Evolutionary conservation across 1,139 yeast species (phyloP), one percentile per base, ranked within the genome.

Genomic region (Candida sojae): DNA sequence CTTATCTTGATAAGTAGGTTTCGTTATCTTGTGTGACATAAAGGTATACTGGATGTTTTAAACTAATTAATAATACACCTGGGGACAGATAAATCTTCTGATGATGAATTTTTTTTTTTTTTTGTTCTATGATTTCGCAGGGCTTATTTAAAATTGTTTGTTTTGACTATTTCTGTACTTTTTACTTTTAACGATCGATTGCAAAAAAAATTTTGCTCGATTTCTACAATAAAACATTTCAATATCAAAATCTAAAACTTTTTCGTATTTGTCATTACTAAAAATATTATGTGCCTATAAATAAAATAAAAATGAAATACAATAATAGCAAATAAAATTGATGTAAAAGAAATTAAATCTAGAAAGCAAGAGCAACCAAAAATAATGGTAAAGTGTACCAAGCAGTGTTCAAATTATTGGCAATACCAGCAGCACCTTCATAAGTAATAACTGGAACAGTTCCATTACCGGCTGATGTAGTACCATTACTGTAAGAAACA

Each of bases 401-500:
- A 31, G 49, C 39, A 42, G 39, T 42, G 31, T 42, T 43, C 26
- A 45, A 39, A 11, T 45, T 33, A 39, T 43, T 42, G 12, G 44
- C 44, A 37, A 11, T 41, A 37, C 49, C 50, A 45, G 42, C 55
- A 45, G 42, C 55, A 45, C 54, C 57, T 50, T 53, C 55, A 36
- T 41, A 52, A 36, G 45, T 46, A 12, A 41, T 21, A 21, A 48
- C 48, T 36, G 53, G 51, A 32, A 26, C 43, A 39, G 50, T 45
- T 3, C 21, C 36, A n/a, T 31, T 37, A 40, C 35, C 34, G 21
- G 36, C 32, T 4, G 36, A n/a, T 26, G 6, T 6, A 26, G 29
- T 26, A 25, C 36, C n/a, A 39, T 32, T 46, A 17, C 35, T 36
- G 40, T 31, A 32, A 37, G 39, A 30, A 40, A 42, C 42, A 39